These are phyloP conservation scores for Ceratocystis lukuohia DNA, from an alignment of 2,329 filamentous ascomycete species.

Conservation along the genomic window DNA sequence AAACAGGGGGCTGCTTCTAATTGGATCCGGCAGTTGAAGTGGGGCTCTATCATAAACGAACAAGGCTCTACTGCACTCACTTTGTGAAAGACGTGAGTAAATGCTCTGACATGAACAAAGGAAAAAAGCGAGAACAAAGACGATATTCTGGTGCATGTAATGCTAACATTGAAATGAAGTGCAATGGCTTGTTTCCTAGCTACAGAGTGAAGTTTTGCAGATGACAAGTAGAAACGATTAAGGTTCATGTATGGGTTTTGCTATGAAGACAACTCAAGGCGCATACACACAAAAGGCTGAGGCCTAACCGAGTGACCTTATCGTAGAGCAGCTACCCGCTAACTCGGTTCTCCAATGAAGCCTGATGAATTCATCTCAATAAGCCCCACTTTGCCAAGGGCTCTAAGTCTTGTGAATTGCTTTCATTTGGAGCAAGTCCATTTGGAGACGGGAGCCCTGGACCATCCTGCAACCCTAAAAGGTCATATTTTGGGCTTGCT, in stretches of 20 bases:
- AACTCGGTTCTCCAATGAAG: background rate
- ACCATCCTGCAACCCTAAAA: background rate
- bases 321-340: background rate
- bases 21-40: conserved; percentile 4
- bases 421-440: background rate
- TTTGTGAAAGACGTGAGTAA: background rate
- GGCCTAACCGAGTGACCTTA: background rate
- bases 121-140: background rate
- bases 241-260: too few relatives aligned
- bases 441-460: background rate
- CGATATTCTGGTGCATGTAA: background rate
- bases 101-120: background rate
- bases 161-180: too few relatives aligned
- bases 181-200: too few relatives aligned
- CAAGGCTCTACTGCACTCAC: background rate
- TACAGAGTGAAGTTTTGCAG: too few relatives aligned
- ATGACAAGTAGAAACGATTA: too few relatives aligned
- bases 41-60: background rate
- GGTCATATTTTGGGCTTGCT: background rate
- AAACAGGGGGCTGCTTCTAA: background rate
- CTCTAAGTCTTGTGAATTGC: background rate
- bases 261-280: too few relatives aligned
- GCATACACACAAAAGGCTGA: background rate
- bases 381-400: conserved; percentile 3
- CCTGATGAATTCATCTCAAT: background rate